Conservation (phyloP, 1,139 yeast species). For the Blastobotrys malaysiensis region DNA sequence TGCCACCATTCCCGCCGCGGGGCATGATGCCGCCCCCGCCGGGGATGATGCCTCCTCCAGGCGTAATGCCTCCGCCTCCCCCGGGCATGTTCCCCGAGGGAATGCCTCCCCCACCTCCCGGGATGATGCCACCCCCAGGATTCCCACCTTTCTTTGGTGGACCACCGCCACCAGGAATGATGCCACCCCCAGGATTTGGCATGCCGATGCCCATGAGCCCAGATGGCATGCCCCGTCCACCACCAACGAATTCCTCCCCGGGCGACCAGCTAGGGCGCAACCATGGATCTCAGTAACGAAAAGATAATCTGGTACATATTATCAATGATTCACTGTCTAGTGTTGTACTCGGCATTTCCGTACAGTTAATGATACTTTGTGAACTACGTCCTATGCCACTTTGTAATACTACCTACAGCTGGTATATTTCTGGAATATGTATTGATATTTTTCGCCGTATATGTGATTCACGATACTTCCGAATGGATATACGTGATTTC, state of each 20-base stretch:
- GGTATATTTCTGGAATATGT: too few relatives aligned
- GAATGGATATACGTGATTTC: too few relatives aligned
- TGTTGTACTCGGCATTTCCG: too few relatives aligned
- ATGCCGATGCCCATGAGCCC: background rate
- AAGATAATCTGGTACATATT: background rate
- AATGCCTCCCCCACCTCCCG: background rate
- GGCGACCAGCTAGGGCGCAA: background rate
- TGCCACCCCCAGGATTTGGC: background rate
- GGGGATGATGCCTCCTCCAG: conserved; percentile 1
- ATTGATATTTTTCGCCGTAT: too few relatives aligned
- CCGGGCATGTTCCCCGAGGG: conserved; percentile 16
- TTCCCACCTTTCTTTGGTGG: background rate
- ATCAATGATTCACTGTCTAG: background rate
- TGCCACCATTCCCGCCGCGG: conserved; percentile 1
- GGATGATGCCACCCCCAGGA: background rate
- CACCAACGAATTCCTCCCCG: background rate
- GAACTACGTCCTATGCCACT: too few relatives aligned
- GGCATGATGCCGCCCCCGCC: background rate
- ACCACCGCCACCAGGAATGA: background rate
- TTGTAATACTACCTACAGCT: too few relatives aligned
- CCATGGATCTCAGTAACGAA: background rate
- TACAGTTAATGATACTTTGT: too few relatives aligned
- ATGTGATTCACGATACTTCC: too few relatives aligned
- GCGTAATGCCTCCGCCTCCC: conserved; percentile 14
- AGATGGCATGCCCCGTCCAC: background rate